phyloP scores from a whole-genome alignment of 371 early-diverging fungal genomes.

The Entomophthora muscae region DNA sequence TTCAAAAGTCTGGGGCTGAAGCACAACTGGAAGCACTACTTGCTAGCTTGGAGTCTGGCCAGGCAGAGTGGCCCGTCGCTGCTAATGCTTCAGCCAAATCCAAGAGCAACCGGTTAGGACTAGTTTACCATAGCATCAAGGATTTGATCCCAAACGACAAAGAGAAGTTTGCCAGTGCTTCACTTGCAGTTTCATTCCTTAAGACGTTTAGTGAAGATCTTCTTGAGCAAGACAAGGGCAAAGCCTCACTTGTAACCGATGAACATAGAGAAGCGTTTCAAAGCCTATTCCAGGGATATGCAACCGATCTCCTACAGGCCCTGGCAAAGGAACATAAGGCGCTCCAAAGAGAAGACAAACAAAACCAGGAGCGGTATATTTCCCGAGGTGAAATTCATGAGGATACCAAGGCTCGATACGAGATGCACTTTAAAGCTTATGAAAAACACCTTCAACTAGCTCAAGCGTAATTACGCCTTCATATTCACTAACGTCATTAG shows the following conservation, averaged over 20 bases:
- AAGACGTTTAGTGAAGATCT: constrained; percentile 43
- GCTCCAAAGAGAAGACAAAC: constrained; percentile 51
- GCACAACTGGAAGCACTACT: constrained; percentile 1
- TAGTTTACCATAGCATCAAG: constrained; percentile 17
- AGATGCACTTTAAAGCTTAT: constrained; percentile 45
- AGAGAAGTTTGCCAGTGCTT: constrained; percentile 2
- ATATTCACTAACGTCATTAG: constrained; percentile 12
- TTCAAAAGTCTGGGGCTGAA: constrained; percentile 24
- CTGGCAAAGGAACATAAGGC: constrained; percentile 53
- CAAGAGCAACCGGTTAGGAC: constrained; percentile 5
- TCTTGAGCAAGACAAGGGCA: constrained; percentile 12
- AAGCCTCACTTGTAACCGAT: constrained; percentile 19
- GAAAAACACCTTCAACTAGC: constrained; percentile 46
- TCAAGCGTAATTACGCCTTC: constrained; percentile 26
- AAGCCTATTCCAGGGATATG: constrained; percentile 43
- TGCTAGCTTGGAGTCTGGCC: neutral
- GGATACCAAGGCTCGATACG: constrained; percentile 56
- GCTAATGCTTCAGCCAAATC: neutral
- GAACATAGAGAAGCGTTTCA: constrained; percentile 33
- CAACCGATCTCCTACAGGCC: constrained; percentile 36
- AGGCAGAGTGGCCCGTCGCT: constrained; percentile 16
- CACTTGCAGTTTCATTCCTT: constrained; percentile 51
- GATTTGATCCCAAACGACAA: constrained; percentile 11
- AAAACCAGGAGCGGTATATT: constrained; percentile 61
- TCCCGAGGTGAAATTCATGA: constrained; percentile 67